Base-by-base conservation (phyloP, 2,329 filamentous ascomycete species). In the Paraphaeosphaeria minitans region DNA sequence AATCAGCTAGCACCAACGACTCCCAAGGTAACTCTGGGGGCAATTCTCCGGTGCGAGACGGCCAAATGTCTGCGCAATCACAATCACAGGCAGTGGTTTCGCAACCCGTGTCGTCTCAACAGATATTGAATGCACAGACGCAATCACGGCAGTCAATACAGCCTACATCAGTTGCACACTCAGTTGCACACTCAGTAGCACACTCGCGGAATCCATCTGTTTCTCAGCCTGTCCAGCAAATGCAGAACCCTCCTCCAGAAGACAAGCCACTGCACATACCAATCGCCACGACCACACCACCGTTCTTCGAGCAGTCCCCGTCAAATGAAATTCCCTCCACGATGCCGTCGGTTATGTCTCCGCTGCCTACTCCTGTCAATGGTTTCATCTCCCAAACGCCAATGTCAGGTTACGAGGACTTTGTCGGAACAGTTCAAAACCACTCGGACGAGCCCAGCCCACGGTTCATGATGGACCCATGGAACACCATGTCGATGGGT, bases 401-500 rank as follows among this genome's bases (percentile, higher is more conserved):
- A 13, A 75, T 81, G 65, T 79, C 80, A 21, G 78, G 78, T 14
- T 82, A 79, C 58, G 78, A 81, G 21, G 79, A 82, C 33, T 81
- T 82, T 57, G 69, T 75, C 33, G 63, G 74, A 49, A 74, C 73
- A 24, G 68, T 71, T 37, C 75, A 74, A 16, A 78, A 80, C 33
- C 71, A 74, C 24, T 76, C 79, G 1, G 79, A 82, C 9, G 75
- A 71, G 16, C 71, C 77, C 9, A 82, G 79, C 65, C 81, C 81
- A 4, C 75, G 72, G 19, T 83, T 81, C 68, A 76, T 81, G 72
- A 76, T 83, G 66, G 80, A 83, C 62, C 70, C 72, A 6, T 83
- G 81, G 81, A 74, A 73, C 45, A 75, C 79, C 53, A 78, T 82
- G 71, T 72, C 78, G 21, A 78, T 83, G 72, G 74, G 77, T 9